These are phyloP conservation scores for Boechera retrofracta DNA, from an alignment of 345 rosid species.

Conservation along the genomic window DNA sequence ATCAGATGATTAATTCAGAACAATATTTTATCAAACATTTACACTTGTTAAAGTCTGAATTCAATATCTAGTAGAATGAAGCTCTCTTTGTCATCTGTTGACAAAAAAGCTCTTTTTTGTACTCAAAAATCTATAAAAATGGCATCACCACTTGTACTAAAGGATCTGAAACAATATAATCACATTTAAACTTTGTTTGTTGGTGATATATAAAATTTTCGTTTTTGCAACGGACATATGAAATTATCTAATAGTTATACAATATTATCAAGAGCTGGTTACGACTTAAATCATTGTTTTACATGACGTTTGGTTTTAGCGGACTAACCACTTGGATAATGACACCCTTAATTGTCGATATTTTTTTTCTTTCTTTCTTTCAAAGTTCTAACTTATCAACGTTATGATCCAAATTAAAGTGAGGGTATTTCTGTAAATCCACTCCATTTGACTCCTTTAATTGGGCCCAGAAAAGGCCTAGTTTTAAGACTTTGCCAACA, in stretches of 20 bases:
- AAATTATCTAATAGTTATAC: not conserved
- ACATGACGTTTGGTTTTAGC: constrained; percentile 25
- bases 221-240: not conserved
- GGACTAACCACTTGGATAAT: constrained; percentile 39
- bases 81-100: no score
- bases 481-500: constrained; percentile 17
- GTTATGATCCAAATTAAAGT: not conserved
- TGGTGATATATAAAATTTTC: not conserved
- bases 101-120: no score
- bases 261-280: not conserved
- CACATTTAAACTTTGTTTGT: no score
- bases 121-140: no score
- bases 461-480: constrained; percentile 37
- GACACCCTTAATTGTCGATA: constrained; percentile 22
- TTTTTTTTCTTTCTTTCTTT: not conserved
- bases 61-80: no score
- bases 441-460: constrained; percentile 4
- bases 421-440: constrained; percentile 23
- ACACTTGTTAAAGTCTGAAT: no score
- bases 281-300: constrained; percentile 2
- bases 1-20: not conserved
- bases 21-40: not conserved
- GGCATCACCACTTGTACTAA: not conserved
- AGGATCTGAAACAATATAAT: not conserved
- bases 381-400: not conserved